These are phyloP conservation scores for Boletus sp. DNA, from an alignment of 768 basidiomycete species.

Conservation along the genomic window DNA sequence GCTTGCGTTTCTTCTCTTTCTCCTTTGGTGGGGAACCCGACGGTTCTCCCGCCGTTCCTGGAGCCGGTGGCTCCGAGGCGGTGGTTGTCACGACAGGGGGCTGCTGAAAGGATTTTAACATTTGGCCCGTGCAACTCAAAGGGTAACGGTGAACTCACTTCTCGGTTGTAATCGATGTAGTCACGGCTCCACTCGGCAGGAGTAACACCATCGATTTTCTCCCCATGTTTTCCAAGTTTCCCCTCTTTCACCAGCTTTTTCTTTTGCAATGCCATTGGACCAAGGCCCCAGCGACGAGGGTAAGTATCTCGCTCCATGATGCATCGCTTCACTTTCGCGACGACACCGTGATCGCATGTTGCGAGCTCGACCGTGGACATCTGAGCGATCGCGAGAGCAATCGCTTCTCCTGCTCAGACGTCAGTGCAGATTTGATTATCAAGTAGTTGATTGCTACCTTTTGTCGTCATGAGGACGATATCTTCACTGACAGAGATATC, in stretches of 20 bases:
- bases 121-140: neutral
- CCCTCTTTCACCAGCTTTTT: conserved; percentile 99
- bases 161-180: conserved; percentile 90
- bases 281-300: conserved; percentile 96
- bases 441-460: conserved; percentile 51
- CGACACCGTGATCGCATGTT: conserved; percentile 97
- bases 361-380: conserved; percentile 99
- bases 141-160: conserved; percentile 36
- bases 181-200: conserved; percentile 89
- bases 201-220: conserved; percentile 82
- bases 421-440: neutral
- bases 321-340: conserved; percentile 98
- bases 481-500: conserved; percentile 95
- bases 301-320: conserved; percentile 99
- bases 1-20: conserved; percentile 85
- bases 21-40: conserved; percentile 40
- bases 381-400: conserved; percentile 90
- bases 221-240: conserved; percentile 92
- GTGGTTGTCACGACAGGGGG: conserved; percentile 33
- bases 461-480: conserved; percentile 97
- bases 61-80: conserved; percentile 24
- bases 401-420: conserved; percentile 68
- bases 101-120: conserved; percentile 29
- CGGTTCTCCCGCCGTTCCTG: conserved; percentile 31
- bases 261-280: conserved; percentile 95